Base-by-base conservation (phyloP, 768 basidiomycete species). In the Macrolepiota albuminosa region DNA sequence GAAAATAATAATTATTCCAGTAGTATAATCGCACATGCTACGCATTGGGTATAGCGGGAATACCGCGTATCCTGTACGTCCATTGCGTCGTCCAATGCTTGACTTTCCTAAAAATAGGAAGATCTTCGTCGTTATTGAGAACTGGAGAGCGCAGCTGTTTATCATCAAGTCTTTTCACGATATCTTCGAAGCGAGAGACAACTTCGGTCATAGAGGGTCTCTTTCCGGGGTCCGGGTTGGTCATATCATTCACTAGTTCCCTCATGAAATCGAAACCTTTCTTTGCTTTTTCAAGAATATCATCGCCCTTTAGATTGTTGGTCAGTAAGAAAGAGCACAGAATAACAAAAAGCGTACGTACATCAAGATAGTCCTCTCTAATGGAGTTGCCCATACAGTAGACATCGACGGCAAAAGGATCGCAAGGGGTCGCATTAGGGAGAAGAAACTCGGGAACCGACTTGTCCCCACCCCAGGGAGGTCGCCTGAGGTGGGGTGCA, bases 381-480 rank as follows among this genome's bases (percentile, higher is more conserved):
- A 77, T 70, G 3, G 68, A 31, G 40, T 77, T 76, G 0, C 75
- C 74, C 3, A 77, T 53, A 21, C 71, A 73, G 58, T 75, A 78
- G 10, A 78, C 61, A 33, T 78, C 77, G 1, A 70, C 74, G 0
- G 72, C 62, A 39, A 78, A 78, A 0, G 75, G 72, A 56, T 76
- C 57, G 33, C 70, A 60, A 21, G 67, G 59, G 16, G 59, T 66
- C 1, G 64, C 59, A 1, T 61, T 48, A 4, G 67, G 65, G 16
- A 31, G 5, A 2, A 18, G 21, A 72, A 73, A 33, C 47, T 77
- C 76, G 3, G 75, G 75, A 0, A 74, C 73, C 3, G 73, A 64
- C 59, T 72, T 78, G 64, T 81, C 77, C 2, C 72, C 80, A 0
- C 80, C 78, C 45, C 65, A 63, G 1, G 75, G 68, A 0, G 75